A percentile compares a stretch with the other conserved stretches of the same genome.
Evolutionary conservation across 305 asterid species (phyloP).

Genomic region (Solanum hybrid): DNA sequence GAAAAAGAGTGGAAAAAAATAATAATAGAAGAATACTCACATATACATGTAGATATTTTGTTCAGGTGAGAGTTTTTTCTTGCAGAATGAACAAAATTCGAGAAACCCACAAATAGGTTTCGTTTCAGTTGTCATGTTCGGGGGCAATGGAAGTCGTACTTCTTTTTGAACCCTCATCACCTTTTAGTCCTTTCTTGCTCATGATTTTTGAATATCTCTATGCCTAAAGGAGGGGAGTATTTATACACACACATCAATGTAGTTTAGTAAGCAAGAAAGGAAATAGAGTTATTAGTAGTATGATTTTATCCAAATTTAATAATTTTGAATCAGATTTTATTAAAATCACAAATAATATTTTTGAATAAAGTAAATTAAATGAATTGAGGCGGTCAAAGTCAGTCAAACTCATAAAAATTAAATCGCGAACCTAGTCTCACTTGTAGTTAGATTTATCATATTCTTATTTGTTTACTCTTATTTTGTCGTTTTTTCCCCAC

Average conservation of each 20-base stretch:
- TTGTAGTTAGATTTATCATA: neutral
- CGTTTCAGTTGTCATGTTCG: neutral
- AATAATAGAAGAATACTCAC: slow-evolving; percentile 24
- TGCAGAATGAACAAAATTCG: slow-evolving; percentile 61
- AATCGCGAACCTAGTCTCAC: neutral
- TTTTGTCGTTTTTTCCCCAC: neutral
- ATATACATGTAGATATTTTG: slow-evolving; percentile 85
- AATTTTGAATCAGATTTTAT: neutral
- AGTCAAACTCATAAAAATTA: neutral
- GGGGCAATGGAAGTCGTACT: neutral
- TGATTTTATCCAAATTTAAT: neutral
- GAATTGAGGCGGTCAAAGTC: neutral
- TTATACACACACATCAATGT: neutral
- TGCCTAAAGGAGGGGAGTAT: neutral
- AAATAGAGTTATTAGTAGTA: neutral
- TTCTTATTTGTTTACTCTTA: neutral
- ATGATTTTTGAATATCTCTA: slow-evolving; percentile 11
- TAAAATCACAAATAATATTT: neutral
- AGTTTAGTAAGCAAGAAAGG: neutral
- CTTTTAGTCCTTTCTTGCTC: slow-evolving; percentile 69
- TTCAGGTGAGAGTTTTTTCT: slow-evolving; percentile 42
- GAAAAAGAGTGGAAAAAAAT: neutral
- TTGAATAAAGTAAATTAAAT: neutral
- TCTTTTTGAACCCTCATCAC: neutral
- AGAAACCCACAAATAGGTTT: slow-evolving; percentile 25